These are phyloP conservation scores for Saksenaea vasiformis DNA, from an alignment of 371 early-diverging fungal species.

Conservation along the genomic window DNA sequence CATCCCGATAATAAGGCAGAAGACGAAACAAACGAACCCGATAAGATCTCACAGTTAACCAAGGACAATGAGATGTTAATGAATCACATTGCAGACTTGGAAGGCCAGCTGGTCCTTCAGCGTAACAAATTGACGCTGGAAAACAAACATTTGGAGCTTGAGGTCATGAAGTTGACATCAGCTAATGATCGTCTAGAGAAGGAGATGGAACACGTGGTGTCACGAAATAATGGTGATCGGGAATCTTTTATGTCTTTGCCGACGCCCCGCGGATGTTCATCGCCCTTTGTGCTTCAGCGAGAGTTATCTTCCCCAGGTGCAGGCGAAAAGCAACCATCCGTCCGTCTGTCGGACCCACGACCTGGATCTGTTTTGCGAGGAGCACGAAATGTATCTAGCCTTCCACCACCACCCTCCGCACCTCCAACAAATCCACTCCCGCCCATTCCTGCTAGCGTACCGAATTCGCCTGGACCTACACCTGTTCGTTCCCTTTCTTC, in stretches of 20 bases:
- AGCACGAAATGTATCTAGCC: not conserved
- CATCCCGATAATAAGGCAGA: not conserved
- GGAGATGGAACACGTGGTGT: constrained; percentile 49
- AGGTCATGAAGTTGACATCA: constrained; percentile 43
- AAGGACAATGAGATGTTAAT: constrained; percentile 40
- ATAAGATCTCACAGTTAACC: constrained; percentile 25
- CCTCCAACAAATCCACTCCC: not conserved
- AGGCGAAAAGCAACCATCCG: not conserved
- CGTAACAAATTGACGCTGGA: constrained; percentile 38
- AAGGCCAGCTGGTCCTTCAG: constrained; percentile 40
- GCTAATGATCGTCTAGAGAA: constrained; percentile 54
- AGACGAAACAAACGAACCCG: constrained; percentile 10
- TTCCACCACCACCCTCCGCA: not conserved
- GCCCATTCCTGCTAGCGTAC: not conserved
- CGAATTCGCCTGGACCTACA: not conserved
- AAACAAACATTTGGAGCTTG: constrained; percentile 43
- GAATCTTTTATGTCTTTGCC: not conserved
- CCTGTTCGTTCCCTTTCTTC: not conserved
- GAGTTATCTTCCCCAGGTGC: not conserved
- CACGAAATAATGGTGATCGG: constrained; percentile 18
- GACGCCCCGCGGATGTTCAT: not conserved
- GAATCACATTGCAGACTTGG: constrained; percentile 38
- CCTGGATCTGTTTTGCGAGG: not conserved
- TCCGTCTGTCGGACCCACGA: not conserved
- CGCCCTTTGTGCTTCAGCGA: not conserved